Evolutionary conservation across 75 land plant genomes (phyloP), one percentile per base, ranked within the genome.

Genomic region (Selaginella moellendorffii): DNA sequence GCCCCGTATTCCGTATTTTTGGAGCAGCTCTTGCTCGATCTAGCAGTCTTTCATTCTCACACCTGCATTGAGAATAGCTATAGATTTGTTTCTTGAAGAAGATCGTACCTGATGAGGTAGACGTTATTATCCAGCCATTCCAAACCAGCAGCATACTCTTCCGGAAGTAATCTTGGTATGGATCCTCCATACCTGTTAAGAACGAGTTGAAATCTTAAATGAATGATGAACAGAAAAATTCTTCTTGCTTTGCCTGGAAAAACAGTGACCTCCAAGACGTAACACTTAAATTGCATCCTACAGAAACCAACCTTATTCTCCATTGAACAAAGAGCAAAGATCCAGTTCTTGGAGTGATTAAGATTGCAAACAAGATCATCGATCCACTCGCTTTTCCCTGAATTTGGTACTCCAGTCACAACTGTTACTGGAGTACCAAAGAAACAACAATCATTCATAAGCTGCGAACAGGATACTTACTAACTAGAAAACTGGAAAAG

Each of bases 331-430:
- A 95, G 85, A 2, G 74, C 90, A 81, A 95, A 95, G 42, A 63
- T 82, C 99, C 99, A 95, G 0, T 81, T 83, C 60, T 63, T 72
- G 28, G 24, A 64, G 26, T 65, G 54, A 58, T 79, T 91, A 27
- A 95, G 67, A 67, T 95, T 95, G 71, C 83, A 81, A 65, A 90
- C 30, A 10, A 95, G 84, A 26, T 96, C 99, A 74, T 95, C 99
- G 79, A 95, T 89, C 99, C 99, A 95, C 78, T 95, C 99, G 75
- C 99, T 95, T 75, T 95, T 95, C 2, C 99, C 99, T 1, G 99
- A 95, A 69, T 87, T 88, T 0, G 99, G 99, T 31, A 95, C 96
- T 24, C 99, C 99, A 30, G 91, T 81, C 24, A 95, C 83, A 25
- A 95, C 29, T n/a, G 97, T 89, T n/a, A n/a, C n/a, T n/a, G n/a